Evolutionary conservation across 2,329 filamentous ascomycete species (phyloP), one percentile per base, ranked within the genome.

Genomic region (Phoma sp.): DNA sequence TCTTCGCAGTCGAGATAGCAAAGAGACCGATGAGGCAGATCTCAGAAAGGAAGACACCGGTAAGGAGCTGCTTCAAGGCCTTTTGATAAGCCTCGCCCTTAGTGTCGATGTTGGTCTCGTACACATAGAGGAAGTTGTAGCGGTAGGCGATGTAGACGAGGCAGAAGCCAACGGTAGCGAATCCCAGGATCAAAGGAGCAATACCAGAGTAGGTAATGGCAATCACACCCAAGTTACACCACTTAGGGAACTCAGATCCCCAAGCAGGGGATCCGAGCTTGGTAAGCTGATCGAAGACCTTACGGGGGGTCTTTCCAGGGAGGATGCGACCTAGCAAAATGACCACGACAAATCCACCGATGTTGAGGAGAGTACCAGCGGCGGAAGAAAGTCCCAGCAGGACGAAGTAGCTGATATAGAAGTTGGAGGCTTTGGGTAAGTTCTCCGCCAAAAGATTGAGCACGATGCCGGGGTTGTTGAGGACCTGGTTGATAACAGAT

Each of bases 391-490:
- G 65, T 47, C 93, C 96, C 74, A 98, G 93, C 4, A 99, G 84
- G 40, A 98, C 85, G 64, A 99, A 96, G 78, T 97, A 99, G 1
- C 88, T 91, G 45, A 98, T 88, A 77, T 97, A 99, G 75, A 98
- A 95, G 78, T 96, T 98, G 62, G 92, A 95, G 0, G 91, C 87
- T 58, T 86, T 89, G 22, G 95, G 95, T 6, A 99, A 80, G 56
- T 91, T 89, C 13, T 79, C 67, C 0, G 92, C 87, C 3, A 96
- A 81, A 29, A 96, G 77, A 0, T 71, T 77, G 0, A 91, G 84
- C 9, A 84, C 85, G 0, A 74, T 75, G 2, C 77, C 71, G 0
- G 92, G 91, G 2, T 91, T 62, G 0, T 86, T 14, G 18, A 87
- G 78, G 36, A 96, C 86, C 7, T 84, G 59, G 30, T 68, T 59